Conservation (phyloP, 169 alveolate genomes). For the Plasmodium ovale region DNA sequence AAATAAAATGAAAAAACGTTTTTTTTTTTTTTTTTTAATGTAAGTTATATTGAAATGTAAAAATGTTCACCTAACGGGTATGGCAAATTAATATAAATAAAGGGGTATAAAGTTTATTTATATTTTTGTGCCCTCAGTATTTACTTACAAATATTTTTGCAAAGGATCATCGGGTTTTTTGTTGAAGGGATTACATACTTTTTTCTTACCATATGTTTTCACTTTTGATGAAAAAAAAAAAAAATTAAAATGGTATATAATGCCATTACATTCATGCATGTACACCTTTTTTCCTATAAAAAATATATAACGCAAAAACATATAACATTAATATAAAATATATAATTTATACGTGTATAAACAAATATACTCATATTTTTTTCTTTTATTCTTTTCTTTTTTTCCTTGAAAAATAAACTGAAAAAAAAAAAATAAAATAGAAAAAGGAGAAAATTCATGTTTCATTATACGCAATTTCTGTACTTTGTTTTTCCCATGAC, state of each 20-base stretch:
- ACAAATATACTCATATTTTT: neutral
- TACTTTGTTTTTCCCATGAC: neutral
- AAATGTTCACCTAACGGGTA: no score
- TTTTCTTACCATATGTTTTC: neutral
- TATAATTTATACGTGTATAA: neutral
- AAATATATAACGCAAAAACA: neutral
- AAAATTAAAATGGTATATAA: neutral
- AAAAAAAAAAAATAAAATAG: conserved; percentile 12
- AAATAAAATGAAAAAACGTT: no score
- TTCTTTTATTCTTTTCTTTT: neutral
- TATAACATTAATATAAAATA: neutral
- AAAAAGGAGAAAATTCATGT: conserved; percentile 12
- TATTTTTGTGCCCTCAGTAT: no score
- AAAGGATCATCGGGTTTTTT: no score
- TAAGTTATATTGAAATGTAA: no score
- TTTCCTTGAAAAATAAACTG: neutral
- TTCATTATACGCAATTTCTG: conserved; percentile 1
- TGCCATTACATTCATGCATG: neutral
- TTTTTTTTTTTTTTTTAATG: no score
- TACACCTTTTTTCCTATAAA: neutral
- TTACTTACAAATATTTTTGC: no score
- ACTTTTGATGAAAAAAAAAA: neutral
- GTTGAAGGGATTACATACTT: no score
- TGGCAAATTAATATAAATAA: no score
- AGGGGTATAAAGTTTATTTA: no score